phyloP scores from a whole-genome alignment of 148 eudicot species.

The Rhododendron mucronatum region DNA sequence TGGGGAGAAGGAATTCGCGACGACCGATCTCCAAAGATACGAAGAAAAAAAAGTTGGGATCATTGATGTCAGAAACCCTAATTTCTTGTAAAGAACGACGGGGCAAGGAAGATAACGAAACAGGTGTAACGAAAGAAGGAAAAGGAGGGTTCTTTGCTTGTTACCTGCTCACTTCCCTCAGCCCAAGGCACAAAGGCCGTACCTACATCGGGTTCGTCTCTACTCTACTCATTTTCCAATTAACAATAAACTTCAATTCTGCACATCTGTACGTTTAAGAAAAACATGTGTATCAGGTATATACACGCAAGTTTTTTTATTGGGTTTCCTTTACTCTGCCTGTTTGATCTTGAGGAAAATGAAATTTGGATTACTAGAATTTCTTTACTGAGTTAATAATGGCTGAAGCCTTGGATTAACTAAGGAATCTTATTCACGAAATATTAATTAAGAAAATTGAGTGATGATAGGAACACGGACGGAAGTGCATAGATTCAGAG shows the following conservation, averaged over 20 bases:
- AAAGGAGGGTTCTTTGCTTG: conserved; percentile 54
- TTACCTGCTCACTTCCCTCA: conserved; percentile 69
- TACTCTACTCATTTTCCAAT: not conserved
- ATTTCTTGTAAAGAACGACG: conserved; percentile 11
- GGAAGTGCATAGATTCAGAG: not conserved
- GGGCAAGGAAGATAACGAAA: conserved; percentile 8
- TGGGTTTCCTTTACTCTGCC: not conserved
- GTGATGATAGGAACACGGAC: not conserved
- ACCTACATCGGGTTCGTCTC: conserved; percentile 71
- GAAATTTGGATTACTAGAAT: no score
- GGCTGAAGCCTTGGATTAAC: not conserved
- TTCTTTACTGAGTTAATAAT: no score
- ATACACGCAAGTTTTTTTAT: not conserved
- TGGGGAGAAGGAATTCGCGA: conserved; percentile 23
- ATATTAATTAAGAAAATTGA: not conserved
- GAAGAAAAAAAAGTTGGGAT: conserved; percentile 17
- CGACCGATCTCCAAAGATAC: conserved; percentile 10
- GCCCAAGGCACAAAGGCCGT: conserved; percentile 84
- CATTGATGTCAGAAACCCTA: conserved; percentile 19
- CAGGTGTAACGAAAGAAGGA: conserved; percentile 12
- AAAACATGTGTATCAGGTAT: no score
- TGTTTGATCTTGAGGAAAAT: no score
- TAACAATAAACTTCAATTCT: not conserved
- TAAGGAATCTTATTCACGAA: not conserved
- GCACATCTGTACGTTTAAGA: not conserved